Percentiles rank a stretch among this genome's conserved stretches.
Evolutionary conservation across 129 eudicot species (phyloP).

Genomic region (Cynara cardunculus): DNA sequence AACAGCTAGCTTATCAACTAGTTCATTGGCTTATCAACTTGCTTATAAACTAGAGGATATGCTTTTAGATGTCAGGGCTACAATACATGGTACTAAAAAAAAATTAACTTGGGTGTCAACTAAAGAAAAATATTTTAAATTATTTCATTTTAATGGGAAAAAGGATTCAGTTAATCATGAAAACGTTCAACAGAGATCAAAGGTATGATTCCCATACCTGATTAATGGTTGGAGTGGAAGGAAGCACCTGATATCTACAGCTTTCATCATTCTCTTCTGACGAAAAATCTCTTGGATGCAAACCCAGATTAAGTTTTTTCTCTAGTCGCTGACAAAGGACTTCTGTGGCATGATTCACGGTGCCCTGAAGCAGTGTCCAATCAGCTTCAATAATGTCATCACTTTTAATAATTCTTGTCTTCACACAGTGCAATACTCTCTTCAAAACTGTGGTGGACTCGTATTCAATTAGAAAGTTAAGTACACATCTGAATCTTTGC

Average conservation of each 20-base stretch:
- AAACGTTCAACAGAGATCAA: neutral
- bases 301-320: slow-evolving; percentile 19
- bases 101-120: neutral
- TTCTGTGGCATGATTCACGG: slow-evolving; percentile 37
- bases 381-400: slow-evolving; percentile 45
- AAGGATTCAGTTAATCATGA: neutral
- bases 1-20: no score
- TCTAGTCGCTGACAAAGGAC: slow-evolving; percentile 33
- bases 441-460: slow-evolving; percentile 56
- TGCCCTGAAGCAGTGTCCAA: slow-evolving; percentile 33
- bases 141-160: neutral
- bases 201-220: slow-evolving; percentile 30
- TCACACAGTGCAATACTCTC: slow-evolving; percentile 42
- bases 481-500: slow-evolving; percentile 49
- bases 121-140: neutral
- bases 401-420: slow-evolving; percentile 30
- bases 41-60: no score
- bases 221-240: slow-evolving; percentile 23
- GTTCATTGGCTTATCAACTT: no score
- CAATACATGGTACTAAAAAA: neutral
- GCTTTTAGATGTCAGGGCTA: neutral
- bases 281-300: slow-evolving; percentile 7
- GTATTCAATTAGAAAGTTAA: slow-evolving; percentile 52
- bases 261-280: slow-evolving; percentile 27
- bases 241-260: slow-evolving; percentile 28